These are phyloP conservation scores for Leishmania arabica DNA, from an alignment of 208 protist species.

Conservation along the genomic window DNA sequence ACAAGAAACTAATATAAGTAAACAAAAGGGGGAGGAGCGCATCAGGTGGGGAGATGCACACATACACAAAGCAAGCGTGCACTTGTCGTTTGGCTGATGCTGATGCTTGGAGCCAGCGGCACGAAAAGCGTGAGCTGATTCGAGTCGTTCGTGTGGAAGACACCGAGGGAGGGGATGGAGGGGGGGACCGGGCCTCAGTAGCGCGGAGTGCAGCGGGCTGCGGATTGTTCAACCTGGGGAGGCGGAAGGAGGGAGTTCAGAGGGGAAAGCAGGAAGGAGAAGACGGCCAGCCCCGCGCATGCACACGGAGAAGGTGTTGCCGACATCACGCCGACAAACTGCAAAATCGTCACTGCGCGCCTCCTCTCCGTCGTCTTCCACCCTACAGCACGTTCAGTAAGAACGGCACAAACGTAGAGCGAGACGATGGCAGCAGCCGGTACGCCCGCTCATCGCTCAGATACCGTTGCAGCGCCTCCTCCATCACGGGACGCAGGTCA, in stretches of 20 bases:
- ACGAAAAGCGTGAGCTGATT: background rate
- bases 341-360: background rate
- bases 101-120: background rate
- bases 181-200: background rate
- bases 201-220: background rate
- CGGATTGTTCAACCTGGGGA: background rate
- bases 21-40: background rate
- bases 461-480: constrained; percentile 52
- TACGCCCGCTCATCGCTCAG: constrained; percentile 54
- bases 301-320: too few relatives aligned
- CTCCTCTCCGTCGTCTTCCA: background rate
- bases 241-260: background rate
- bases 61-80: background rate
- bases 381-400: constrained; percentile 61
- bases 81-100: background rate
- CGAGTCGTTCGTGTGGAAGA: background rate
- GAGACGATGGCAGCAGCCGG: constrained; percentile 41
- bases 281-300: background rate
- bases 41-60: background rate
- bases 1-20: background rate
- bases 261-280: background rate
- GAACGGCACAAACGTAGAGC: constrained; percentile 61
- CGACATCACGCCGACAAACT: background rate
- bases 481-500: constrained; percentile 58
- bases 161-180: background rate